Evolutionary conservation across 345 rosid species (phyloP).

Genomic region (Populus alba): DNA sequence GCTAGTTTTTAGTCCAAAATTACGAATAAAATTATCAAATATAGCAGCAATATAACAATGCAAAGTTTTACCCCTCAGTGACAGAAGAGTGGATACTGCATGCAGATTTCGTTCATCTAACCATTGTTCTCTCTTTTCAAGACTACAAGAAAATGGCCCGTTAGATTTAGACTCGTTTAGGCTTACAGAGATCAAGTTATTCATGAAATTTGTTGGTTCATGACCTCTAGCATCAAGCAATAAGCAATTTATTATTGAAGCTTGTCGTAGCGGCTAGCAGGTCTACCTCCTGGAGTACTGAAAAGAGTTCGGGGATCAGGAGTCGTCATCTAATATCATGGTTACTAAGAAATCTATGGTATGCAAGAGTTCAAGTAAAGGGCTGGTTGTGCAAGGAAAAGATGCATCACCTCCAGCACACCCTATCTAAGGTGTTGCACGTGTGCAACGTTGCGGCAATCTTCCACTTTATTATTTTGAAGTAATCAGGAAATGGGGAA

Average conservation of each 20-base stretch:
- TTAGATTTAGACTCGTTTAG: not conserved
- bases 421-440: too few relatives aligned
- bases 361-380: too few relatives aligned
- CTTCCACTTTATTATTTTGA: too few relatives aligned
- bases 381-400: too few relatives aligned
- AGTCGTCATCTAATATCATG: too few relatives aligned
- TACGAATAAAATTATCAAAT: not conserved
- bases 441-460: rapidly evolving
- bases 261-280: not conserved
- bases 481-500: too few relatives aligned
- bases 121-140: not conserved
- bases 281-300: too few relatives aligned
- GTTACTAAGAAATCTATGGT: too few relatives aligned
- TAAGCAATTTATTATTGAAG: not conserved
- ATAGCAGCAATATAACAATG: not conserved
- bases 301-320: too few relatives aligned
- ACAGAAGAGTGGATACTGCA: not conserved
- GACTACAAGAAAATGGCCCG: not conserved
- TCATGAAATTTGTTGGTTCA: not conserved
- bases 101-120: not conserved
- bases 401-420: too few relatives aligned
- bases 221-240: not conserved
- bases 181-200: not conserved
- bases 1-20: not conserved
- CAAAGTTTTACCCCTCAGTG: not conserved